Base-by-base conservation (phyloP, 2,329 filamentous ascomycete species). In the Chaetomium globosum region DNA sequence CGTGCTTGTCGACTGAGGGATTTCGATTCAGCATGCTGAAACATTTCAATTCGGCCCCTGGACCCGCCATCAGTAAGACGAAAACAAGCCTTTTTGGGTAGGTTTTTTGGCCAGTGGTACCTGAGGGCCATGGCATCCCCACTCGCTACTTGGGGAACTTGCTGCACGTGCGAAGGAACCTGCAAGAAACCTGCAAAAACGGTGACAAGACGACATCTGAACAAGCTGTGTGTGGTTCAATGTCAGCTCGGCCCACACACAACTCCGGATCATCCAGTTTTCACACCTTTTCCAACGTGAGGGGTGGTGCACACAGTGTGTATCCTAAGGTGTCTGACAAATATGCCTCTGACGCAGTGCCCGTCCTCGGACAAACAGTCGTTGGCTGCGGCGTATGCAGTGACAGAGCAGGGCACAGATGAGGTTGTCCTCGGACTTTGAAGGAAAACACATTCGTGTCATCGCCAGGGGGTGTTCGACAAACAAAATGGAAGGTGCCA, bases 401-500 rank as follows among this genome's bases (percentile, higher is more conserved):
- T 13, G 28, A 7, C 23, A 7, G 39, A n/a, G 12, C n/a, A 49
- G 6, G 23, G 43, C 8, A 28, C 31, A 30, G 23, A 58, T 57
- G 19, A 30, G 33, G 52, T 21, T 23, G 36, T 19, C 52, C 23
- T 55, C 36, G 36, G 16, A 16, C 36, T 19, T 39, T 39, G 36
- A 39, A 19, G 16, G 48, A 23, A 51, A 28, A n/a, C 16, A 52
- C 21, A 16, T 23, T 23, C 16, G 5, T 26, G 16, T 10, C 43
- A 53, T 46, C 8, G n/a, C 8, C 51, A 19, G 19, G 8, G 33
- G 8, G 33, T 13, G 23, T 23, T 59, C 2, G 21, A 23, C 33
- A 46, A 33, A 55, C 28, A 61, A 26, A 4, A 26, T 26, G 16
- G 33, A 64, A 52, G 46, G 36, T 36, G 65, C 65, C 68, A 66